A percentile compares a stretch with the other conserved stretches of the same genome.
Evolutionary conservation across 2,329 filamentous ascomycete genomes (phyloP).

Genomic region (Aspergillus phoenicis): DNA sequence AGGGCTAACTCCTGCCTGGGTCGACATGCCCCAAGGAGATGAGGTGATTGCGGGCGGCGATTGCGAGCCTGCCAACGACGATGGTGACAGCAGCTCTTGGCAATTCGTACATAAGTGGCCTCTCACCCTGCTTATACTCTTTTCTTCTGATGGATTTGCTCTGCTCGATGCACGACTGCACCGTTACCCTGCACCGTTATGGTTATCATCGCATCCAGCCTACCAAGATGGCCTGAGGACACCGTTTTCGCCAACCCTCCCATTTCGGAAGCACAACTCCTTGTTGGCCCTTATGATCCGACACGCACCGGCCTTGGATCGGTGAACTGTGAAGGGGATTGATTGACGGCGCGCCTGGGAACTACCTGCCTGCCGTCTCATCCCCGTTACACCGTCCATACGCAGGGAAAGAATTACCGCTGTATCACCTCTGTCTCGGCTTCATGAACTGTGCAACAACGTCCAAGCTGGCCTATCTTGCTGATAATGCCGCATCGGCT

Average conservation of each 20-base stretch:
- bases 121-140: not conserved
- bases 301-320: not conserved
- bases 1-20: not conserved
- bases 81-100: conserved; percentile 26
- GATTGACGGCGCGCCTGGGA: not conserved
- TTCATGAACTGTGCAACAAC: not conserved
- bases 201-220: not conserved
- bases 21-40: conserved; percentile 23
- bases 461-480: not conserved
- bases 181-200: not conserved
- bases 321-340: not conserved
- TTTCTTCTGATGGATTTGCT: not conserved
- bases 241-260: not conserved
- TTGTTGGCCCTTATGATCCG: not conserved
- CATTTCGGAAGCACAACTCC: not conserved
- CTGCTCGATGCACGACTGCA: not conserved
- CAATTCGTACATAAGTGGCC: conserved; percentile 20
- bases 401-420: not conserved
- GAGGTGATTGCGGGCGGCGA: conserved; percentile 36
- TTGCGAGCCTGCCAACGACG: conserved; percentile 29
- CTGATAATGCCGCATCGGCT: conserved; percentile 1
- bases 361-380: not conserved
- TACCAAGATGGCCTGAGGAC: not conserved
- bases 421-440: conserved; percentile 2
- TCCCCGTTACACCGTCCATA: not conserved